These are phyloP conservation scores for Sophora flavescens DNA, from an alignment of 306 rosid species.

Conservation along the genomic window DNA sequence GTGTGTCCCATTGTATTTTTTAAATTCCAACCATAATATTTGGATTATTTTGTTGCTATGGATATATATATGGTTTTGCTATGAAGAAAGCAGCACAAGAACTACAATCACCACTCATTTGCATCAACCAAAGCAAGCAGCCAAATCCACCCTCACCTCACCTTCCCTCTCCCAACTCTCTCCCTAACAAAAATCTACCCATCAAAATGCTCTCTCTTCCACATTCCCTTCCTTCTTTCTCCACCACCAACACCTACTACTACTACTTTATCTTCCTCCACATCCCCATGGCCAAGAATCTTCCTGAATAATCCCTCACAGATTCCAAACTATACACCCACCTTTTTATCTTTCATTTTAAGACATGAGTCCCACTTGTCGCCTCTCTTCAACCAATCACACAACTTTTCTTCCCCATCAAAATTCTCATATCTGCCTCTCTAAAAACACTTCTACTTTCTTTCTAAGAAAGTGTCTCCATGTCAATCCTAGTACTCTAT, in stretches of 20 bases:
- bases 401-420: conserved; percentile 29
- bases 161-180: conserved; percentile 33
- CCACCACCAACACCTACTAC: not conserved
- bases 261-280: conserved; percentile 38
- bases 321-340: conserved; percentile 24
- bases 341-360: not conserved
- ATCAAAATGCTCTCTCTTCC: conserved; percentile 51
- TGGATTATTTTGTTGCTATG: not conserved
- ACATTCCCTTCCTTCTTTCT: conserved; percentile 27
- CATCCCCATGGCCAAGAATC: conserved; percentile 67
- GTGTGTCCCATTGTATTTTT: conserved; percentile 10
- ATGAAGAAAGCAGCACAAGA: not conserved
- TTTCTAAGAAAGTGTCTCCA: conserved; percentile 31
- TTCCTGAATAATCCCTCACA: conserved; percentile 57
- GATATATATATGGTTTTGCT: conserved; percentile 39
- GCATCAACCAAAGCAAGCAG: conserved; percentile 45
- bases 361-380: conserved; percentile 68
- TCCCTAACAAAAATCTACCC: not conserved
- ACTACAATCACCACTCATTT: conserved; percentile 67
- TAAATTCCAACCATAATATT: conserved; percentile 23
- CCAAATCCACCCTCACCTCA: conserved; percentile 57
- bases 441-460: conserved; percentile 37
- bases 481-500: conserved; percentile 41
- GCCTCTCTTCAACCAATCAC: conserved; percentile 63
- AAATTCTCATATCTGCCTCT: not conserved